Evolutionary conservation across 371 early-diverging fungal genomes (phyloP).

Genomic region (Phascolomyces articulosus): DNA sequence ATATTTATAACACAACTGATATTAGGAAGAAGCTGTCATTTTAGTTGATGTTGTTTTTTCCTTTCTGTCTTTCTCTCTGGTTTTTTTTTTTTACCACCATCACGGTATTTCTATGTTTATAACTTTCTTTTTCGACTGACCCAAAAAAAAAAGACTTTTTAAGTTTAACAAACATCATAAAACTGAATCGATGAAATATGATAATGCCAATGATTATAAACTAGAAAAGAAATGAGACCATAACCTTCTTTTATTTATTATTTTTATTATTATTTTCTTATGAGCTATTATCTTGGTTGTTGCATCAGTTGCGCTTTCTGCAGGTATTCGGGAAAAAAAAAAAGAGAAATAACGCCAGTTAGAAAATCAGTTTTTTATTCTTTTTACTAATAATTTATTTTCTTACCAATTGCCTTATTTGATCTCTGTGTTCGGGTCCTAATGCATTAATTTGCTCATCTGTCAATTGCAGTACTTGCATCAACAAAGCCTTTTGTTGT

Average conservation of each 20-base stretch:
- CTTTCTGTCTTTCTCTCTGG: no score
- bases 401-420: slow-evolving; percentile 58
- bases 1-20: not conserved
- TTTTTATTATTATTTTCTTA: not conserved
- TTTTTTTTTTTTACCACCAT: not conserved
- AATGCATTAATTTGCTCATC: slow-evolving; percentile 58
- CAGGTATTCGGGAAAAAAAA: not conserved
- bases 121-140: no score
- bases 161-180: no score
- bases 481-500: slow-evolving; percentile 53
- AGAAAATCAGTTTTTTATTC: not conserved
- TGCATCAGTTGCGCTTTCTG: slow-evolving; percentile 9
- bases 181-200: no score
- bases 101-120: no score
- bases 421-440: slow-evolving; percentile 55
- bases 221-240: not conserved
- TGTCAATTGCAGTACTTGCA: slow-evolving; percentile 57
- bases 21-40: no score
- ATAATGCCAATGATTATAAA: no score
- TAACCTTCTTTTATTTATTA: no score
- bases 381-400: not conserved
- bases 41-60: no score
- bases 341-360: not conserved
- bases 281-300: slow-evolving; percentile 4
- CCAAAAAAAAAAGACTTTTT: no score